Evolutionary conservation across 495 filamentous ascomycete species (phyloP), one percentile per base, ranked within the genome.

Genomic region (Neurospora africana): DNA sequence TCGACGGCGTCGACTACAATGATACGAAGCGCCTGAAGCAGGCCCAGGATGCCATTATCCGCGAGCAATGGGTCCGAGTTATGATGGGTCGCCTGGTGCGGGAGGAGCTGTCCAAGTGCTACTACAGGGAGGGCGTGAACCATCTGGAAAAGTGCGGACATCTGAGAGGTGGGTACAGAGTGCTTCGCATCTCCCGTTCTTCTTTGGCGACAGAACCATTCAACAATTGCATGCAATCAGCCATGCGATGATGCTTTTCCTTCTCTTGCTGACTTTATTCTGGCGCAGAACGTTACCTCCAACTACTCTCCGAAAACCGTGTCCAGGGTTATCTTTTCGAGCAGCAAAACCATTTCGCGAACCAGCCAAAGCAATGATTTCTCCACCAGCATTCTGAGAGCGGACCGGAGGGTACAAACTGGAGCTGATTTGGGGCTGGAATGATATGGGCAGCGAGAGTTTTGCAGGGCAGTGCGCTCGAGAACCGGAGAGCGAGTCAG

Each of bases 1-100:
- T 98, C 84, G 93, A 97, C 69, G 94, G 95, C 78, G 95, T 99
- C 81, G 94, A 98, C 86, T 98, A 91, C 87, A 90, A 96, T 72
- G 94, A 99, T 86, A 96, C 91, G 76, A 86, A 87, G 78, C 89
- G 91, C 74, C 83, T 98, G 69, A 97, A 98, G 86, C 91, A 92
- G 71, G 94, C 96, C 72, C 95, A 97, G 76, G 95, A 99, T 77
- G 90, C 95, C 40, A 90, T 99, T 65, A 89, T 99, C 76, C 89
- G 93, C 47, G 95, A 99, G 83, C 95, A 99, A 84, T 99, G 96
- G 96, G 93, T 99, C 36, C 89, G 89, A 80, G 91, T 89, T 76
- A 99, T 99, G 95, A 98, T 98, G 95, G 92, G 93, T 23, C 86
- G 95, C 72, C 84, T 99, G 69, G 92, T 98, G 40, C 87, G 94